Evolutionary conservation across 2,329 filamentous ascomycete genomes (phyloP).

Genomic region (Cordyceps fumosorosea): DNA sequence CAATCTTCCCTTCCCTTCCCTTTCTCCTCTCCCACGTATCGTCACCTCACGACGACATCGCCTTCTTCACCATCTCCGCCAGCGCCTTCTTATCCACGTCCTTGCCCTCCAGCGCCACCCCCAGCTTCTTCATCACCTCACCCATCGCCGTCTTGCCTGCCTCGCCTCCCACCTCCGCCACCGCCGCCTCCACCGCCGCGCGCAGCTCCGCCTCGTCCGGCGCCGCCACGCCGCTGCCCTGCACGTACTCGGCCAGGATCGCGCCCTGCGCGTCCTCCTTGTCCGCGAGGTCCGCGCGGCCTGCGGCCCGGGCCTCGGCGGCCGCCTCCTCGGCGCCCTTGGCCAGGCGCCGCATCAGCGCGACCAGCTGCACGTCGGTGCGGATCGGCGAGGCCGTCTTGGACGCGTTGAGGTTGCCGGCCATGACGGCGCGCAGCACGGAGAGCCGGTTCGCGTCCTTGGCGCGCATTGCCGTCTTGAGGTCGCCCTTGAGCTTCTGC

Average conservation of each 20-base stretch:
- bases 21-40: neutral
- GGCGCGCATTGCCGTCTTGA: slow-evolving; percentile 60
- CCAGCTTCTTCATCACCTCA: slow-evolving; percentile 56
- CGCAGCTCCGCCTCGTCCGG: slow-evolving; percentile 53
- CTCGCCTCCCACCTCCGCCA: slow-evolving; percentile 41
- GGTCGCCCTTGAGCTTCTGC: slow-evolving; percentile 50
- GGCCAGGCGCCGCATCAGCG: slow-evolving; percentile 62
- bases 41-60: slow-evolving; percentile 10
- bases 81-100: slow-evolving; percentile 57
- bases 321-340: slow-evolving; percentile 20
- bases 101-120: slow-evolving; percentile 53
- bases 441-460: slow-evolving; percentile 59
- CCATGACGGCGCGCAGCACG: slow-evolving; percentile 62
- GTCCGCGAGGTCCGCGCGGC: slow-evolving; percentile 60
- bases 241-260: slow-evolving; percentile 60
- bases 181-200: slow-evolving; percentile 42
- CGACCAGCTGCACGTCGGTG: slow-evolving; percentile 63
- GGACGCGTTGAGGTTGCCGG: slow-evolving; percentile 66
- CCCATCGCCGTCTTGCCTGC: slow-evolving; percentile 44
- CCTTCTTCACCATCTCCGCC: slow-evolving; percentile 53
- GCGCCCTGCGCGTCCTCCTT: slow-evolving; percentile 62
- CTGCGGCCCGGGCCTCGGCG: slow-evolving; percentile 34
- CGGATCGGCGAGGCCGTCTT: slow-evolving; percentile 65
- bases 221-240: slow-evolving; percentile 51
- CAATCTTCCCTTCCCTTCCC: neutral